phyloP scores from a whole-genome alignment of 441 rosid genomes.

The Daphne laureola region DNA sequence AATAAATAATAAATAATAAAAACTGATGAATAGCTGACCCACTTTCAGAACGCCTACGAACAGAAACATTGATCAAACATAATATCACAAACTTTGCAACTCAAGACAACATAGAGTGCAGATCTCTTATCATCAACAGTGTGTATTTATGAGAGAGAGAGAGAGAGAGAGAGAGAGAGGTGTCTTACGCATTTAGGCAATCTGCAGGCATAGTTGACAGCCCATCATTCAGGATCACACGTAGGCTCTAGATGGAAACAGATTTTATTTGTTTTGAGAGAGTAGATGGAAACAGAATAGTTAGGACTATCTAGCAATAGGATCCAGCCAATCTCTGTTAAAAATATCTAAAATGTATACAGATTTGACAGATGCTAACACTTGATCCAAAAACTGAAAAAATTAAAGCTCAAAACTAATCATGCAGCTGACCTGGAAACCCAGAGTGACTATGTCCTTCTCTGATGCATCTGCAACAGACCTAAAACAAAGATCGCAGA shows the following conservation, averaged over 20 bases:
- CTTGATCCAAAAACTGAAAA: too few species aligned
- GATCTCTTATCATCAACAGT: too few species aligned
- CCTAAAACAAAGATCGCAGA: slow-evolving; percentile 32
- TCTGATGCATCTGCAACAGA: slow-evolving; percentile 93
- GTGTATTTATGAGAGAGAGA: too few species aligned
- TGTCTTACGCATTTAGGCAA: slow-evolving; percentile 80
- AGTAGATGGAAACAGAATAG: slow-evolving; percentile 31
- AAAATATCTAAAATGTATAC: neutral
- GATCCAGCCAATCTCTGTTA: slow-evolving; percentile 3
- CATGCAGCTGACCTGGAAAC: slow-evolving; percentile 75
- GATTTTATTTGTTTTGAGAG: too few species aligned
- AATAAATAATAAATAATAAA: too few species aligned
- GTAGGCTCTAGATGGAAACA: slow-evolving; percentile 61
- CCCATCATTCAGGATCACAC: slow-evolving; percentile 90
- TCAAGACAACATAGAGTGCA: too few species aligned
- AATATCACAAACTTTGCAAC: too few species aligned
- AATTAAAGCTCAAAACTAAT: slow-evolving; percentile 6
- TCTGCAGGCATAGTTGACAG: slow-evolving; percentile 79
- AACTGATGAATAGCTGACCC: too few species aligned
- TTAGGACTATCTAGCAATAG: slow-evolving; percentile 17
- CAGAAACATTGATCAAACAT: too few species aligned
- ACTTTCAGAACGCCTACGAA: too few species aligned
- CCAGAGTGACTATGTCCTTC: slow-evolving; percentile 87
- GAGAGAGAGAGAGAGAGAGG: too few species aligned
- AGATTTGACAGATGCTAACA: too few species aligned